A percentile compares a stretch with the other conserved stretches of the same genome.
Conservation (phyloP, 1,284 basidiomycete species). For the Coniferiporia weirii region DNA sequence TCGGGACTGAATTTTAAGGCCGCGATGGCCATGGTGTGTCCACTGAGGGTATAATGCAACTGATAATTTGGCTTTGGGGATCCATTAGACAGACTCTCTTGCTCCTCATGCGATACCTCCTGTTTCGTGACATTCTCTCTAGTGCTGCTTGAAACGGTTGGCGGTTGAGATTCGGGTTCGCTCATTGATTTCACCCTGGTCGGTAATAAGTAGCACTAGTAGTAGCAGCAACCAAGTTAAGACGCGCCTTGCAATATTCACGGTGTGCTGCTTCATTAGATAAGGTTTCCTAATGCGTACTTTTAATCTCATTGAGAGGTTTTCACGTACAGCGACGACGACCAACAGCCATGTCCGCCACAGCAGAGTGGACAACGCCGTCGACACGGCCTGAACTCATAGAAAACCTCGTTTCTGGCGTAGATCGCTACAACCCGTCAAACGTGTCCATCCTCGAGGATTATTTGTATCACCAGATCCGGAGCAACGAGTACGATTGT, state of each 20-base stretch:
- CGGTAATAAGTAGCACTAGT: neutral
- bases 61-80: slow-evolving; percentile 34
- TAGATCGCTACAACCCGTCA: slow-evolving; percentile 95
- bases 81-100: slow-evolving; percentile 4
- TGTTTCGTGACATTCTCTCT: slow-evolving; percentile 9
- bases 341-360: slow-evolving; percentile 33
- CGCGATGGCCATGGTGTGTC: slow-evolving; percentile 69
- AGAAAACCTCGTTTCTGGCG: slow-evolving; percentile 86
- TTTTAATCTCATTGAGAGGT: neutral
- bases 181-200: neutral
- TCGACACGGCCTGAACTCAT: slow-evolving; percentile 78
- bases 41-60: slow-evolving; percentile 53
- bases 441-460: slow-evolving; percentile 92
- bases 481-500: slow-evolving; percentile 87
- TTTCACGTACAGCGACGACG: slow-evolving; percentile 10
- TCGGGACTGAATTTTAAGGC: slow-evolving; percentile 78
- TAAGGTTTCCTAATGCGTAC: neutral
- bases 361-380: slow-evolving; percentile 63
- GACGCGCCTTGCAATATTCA: neutral
- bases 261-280: neutral
- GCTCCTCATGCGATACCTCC: slow-evolving; percentile 5
- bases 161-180: neutral
- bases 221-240: too few species aligned
- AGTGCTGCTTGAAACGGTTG: slow-evolving; percentile 18
- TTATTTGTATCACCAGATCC: slow-evolving; percentile 89